Conservation (phyloP, 352 stramenopile genomes). For the Blastocystis sp. region DNA sequence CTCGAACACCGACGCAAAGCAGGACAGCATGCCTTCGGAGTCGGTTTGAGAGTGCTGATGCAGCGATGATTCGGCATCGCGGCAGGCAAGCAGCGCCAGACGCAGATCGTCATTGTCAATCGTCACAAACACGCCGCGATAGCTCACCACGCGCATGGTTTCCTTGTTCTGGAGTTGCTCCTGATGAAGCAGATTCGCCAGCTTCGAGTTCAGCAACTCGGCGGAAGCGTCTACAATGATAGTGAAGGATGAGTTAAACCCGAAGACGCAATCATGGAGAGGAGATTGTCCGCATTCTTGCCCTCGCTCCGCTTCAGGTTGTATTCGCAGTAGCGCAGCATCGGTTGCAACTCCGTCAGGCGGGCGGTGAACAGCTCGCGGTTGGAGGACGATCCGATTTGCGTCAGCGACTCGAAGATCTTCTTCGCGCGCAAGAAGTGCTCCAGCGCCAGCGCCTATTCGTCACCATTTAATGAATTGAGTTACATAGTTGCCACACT, state of each 20-base stretch:
- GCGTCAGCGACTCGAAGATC: conserved; percentile 45
- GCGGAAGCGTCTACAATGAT: neutral
- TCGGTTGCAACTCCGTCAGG: conserved; percentile 26
- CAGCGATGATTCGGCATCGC: neutral
- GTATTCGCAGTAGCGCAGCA: conserved; percentile 60
- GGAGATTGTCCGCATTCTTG: conserved; percentile 22
- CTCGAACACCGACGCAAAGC: conserved; percentile 7
- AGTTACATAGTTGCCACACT: conserved; percentile 23
- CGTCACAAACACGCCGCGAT: neutral
- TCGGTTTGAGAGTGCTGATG: neutral
- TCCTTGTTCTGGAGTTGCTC: conserved; percentile 22
- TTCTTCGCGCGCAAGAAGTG: conserved; percentile 50
- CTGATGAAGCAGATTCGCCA: conserved; percentile 2
- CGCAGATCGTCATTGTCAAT: conserved; percentile 1
- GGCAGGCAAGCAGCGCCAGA: neutral
- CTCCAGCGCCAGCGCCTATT: conserved; percentile 21
- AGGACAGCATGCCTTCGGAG: neutral
- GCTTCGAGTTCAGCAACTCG: neutral
- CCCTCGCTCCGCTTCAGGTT: conserved; percentile 44
- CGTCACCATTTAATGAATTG: neutral
- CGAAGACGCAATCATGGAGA: conserved; percentile 5
- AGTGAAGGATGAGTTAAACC: neutral
- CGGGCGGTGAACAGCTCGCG: conserved; percentile 12
- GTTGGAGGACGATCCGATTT: conserved; percentile 29
- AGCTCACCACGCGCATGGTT: conserved; percentile 6